Conservation (phyloP, 2,329 filamentous ascomycete genomes). For the Paecilomyces dactylethromorphus region DNA sequence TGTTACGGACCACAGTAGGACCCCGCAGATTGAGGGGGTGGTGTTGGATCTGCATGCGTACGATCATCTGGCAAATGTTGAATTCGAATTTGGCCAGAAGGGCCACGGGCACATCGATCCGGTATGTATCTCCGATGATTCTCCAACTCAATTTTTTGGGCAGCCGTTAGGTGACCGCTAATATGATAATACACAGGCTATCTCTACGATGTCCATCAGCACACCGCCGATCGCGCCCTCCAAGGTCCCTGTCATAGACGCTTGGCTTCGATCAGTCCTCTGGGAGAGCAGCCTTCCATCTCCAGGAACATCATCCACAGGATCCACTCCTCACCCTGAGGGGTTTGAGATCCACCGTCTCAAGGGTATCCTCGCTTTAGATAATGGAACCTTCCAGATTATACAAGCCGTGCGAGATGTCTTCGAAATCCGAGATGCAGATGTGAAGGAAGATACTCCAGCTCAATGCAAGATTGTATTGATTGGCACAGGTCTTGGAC, state of each 20-base stretch:
- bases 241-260: conserved; percentile 62
- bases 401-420: conserved; percentile 89
- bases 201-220: conserved; percentile 71
- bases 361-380: conserved; percentile 70
- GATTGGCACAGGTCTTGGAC: conserved; percentile 39
- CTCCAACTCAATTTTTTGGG: neutral
- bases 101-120: conserved; percentile 89
- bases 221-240: conserved; percentile 53
- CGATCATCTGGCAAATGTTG: conserved; percentile 59
- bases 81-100: conserved; percentile 63
- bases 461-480: conserved; percentile 39
- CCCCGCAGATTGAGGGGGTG: conserved; percentile 77
- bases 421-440: conserved; percentile 75
- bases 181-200: conserved; percentile 51
- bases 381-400: conserved; percentile 61
- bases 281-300: conserved; percentile 58
- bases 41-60: conserved; percentile 90
- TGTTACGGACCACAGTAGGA: conserved; percentile 69
- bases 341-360: conserved; percentile 77
- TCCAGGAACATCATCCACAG: conserved; percentile 1
- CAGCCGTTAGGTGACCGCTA: conserved; percentile 6
- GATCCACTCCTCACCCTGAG: conserved; percentile 16
- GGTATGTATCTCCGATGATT: conserved; percentile 43
- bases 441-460: conserved; percentile 15
- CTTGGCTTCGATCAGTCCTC: conserved; percentile 73